These are phyloP conservation scores for Starmera caribaea DNA, from an alignment of 805 yeast genomes.

Conservation along the genomic window DNA sequence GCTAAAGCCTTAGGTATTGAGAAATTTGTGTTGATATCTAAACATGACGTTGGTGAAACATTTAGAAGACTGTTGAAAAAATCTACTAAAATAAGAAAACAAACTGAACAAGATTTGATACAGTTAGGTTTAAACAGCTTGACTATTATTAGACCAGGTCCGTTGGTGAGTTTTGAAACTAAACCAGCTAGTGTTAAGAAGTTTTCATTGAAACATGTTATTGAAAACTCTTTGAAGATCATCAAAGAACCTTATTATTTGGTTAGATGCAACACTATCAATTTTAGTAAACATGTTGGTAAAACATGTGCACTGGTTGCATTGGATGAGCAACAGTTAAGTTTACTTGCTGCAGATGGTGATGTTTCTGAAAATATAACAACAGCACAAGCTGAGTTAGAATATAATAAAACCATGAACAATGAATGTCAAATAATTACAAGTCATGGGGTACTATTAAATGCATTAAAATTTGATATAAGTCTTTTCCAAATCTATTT, in stretches of 20 bases:
- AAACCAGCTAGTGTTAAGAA: neutral
- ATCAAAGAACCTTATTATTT: neutral
- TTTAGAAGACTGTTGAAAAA: neutral
- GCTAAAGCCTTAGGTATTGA: neutral
- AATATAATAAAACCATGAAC: too few species aligned
- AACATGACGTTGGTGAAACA: neutral
- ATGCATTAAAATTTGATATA: too few species aligned
- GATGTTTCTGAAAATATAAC: too few species aligned
- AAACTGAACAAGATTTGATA: neutral
- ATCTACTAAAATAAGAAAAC: neutral
- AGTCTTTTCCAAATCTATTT: too few species aligned
- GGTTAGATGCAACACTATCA: neutral
- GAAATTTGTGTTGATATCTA: neutral
- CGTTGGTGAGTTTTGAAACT: neutral
- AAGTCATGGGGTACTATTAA: too few species aligned
- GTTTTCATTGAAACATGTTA: neutral
- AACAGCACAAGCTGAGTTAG: too few species aligned
- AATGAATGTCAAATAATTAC: too few species aligned
- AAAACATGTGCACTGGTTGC: neutral
- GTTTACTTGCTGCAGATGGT: too few species aligned
- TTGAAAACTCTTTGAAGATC: neutral
- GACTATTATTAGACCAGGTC: neutral
- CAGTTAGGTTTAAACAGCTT: neutral
- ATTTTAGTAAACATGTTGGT: neutral
- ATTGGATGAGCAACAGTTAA: neutral